Evolutionary conservation across 2,329 filamentous ascomycete species (phyloP), one percentile per base, ranked within the genome.

Genomic region (Arthrinium phaeospermum): DNA sequence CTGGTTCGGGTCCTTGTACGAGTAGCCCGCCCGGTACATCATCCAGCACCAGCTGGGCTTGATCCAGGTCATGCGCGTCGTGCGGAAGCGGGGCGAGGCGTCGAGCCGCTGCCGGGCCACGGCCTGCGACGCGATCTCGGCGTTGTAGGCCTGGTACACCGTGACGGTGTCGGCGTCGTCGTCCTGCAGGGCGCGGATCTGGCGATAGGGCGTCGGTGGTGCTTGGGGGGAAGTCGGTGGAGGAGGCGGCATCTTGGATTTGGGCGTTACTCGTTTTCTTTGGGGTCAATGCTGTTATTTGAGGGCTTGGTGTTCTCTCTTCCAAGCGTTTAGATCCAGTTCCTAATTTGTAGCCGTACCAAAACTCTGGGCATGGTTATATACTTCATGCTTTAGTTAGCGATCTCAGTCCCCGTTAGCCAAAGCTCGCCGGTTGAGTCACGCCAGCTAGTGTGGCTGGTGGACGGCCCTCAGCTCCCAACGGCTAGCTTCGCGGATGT

Each of bases 41-140:
- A 91, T 90, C 90, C 90, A 92, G 67, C 82, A 80, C 86, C 89
- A 92, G 72, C 85, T 88, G 0, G 89, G 89, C 76, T 91, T 91
- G 75, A 91, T 86, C 90, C 90, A 91, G 4, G 90, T 91, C 89
- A 91, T 91, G 70, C 90, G 86, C 1, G 80, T 80, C n/a, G 82
- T 81, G 19, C 80, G 83, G 80, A 91, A 91, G 8, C 83, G 80
- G 2, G 87, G 82, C 0, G 87, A 89, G 0, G 88, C 86, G 68
- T 85, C 80, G 53, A 92, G 85, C 12, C 81, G 85, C 75, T 91
- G 89, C 1, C 80, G 71, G 3, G 80, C 70, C 8, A 91, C 82
- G 6, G 90, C 90, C 4, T 87, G 82, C 19, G 80, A 74, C 22
- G 89, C 89, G 76, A 91, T 91, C 57, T 81, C 75, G 27, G 80